Conservation (phyloP, 495 filamentous ascomycete species). For the Hyphodiscus hymeniophilus region DNA sequence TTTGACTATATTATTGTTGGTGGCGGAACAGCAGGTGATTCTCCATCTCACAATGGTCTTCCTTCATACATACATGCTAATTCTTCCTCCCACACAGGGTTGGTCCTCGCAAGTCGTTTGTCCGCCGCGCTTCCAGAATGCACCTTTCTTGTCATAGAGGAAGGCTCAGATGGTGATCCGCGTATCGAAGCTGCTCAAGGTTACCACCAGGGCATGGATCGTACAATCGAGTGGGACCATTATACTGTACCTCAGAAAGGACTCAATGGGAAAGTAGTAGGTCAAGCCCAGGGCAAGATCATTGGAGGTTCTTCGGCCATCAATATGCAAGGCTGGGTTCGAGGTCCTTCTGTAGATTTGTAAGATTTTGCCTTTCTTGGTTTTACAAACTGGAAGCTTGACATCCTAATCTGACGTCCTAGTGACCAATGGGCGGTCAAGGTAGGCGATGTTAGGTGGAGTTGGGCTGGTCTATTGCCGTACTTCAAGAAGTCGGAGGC, state of each 20-base stretch:
- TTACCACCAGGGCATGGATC: background rate
- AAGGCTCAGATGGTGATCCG: constrained; percentile 27
- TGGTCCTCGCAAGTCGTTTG: constrained; percentile 56
- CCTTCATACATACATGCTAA: background rate
- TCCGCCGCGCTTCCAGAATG: constrained; percentile 51
- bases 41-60: no score
- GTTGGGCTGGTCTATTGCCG: constrained; percentile 36
- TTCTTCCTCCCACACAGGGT: constrained; percentile 36
- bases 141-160: constrained; percentile 53
- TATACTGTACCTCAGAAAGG: background rate
- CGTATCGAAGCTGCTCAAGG: background rate
- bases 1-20: constrained; percentile 82
- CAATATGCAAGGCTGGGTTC: constrained; percentile 36
- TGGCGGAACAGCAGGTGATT: constrained; percentile 58
- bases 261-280: background rate
- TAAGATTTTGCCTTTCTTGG: background rate
- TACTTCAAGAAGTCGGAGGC: constrained; percentile 32
- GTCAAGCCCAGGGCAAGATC: constrained; percentile 24
- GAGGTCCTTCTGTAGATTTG: constrained; percentile 34
- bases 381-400: background rate
- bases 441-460: constrained; percentile 32
- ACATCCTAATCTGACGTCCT: background rate
- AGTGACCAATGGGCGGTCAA: constrained; percentile 37
- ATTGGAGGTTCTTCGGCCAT: constrained; percentile 40
- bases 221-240: constrained; percentile 4